Base-by-base conservation (phyloP, 2,329 filamentous ascomycete species). In the Thielaviopsis populi region DNA sequence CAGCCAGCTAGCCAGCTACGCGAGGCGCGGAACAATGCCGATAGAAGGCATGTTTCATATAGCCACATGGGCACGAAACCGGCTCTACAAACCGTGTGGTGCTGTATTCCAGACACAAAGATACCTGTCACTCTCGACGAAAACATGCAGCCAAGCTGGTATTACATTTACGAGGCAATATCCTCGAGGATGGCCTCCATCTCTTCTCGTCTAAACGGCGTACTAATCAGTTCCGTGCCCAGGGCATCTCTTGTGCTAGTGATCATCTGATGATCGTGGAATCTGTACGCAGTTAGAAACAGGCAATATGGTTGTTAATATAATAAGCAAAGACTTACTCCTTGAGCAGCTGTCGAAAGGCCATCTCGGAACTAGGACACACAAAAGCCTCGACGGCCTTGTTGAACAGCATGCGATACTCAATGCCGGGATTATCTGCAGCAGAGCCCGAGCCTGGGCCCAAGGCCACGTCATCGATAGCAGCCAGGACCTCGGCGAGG, bases 241-340 rank as follows among this genome's bases (percentile, higher is more conserved):
- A 91, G 78, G 0, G 83, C 81, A 73, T 99, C 92, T 71, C 92
- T 92, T 67, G 85, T 83, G 67, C 88, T 95, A 63, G 89, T 89
- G 67, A 99, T 88, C 84, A 99, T 97, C 71, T 96, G 90, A 76
- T 99, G 94, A 70, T 99, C 94, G 72, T 96, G 90, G 73, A 99
- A 94, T 74, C 85, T 88, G 68, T 15, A 30, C 17, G 15, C 4
- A 41, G 37, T 56, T 65, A 61, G 48, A 5, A 61, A 41, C 63
- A 72, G 77, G 40, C 15, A 61, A 42, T 59, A 65, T 50, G 27
- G 30, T 13, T 11, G 19, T 19, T 13, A 46, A 42, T 37, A 43
- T 6, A 65, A 59, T 63, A 27, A 19, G 37, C n/a, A 64, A 17
- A n/a, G n/a, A 66, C 83, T 67, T 74, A 94, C 81, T 99, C 94